Conservation (phyloP, 148 eudicot genomes). For the Oxyria digyna region DNA sequence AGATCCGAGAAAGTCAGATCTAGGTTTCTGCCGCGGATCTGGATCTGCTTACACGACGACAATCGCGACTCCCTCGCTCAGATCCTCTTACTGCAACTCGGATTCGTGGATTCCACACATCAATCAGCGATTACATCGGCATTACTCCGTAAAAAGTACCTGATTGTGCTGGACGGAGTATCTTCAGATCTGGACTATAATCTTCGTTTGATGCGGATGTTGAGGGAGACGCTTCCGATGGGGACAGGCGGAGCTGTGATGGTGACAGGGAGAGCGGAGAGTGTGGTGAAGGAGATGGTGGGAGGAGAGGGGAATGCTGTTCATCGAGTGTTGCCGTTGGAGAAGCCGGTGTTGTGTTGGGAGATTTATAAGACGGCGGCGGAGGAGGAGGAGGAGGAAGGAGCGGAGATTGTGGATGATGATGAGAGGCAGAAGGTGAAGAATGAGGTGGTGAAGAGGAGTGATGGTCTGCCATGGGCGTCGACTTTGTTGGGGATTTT, state of each 20-base stretch:
- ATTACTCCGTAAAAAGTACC: background rate
- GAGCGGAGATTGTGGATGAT: background rate
- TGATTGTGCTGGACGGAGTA: conserved; percentile 1
- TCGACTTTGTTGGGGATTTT: background rate
- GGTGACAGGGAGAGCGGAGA: conserved; percentile 5
- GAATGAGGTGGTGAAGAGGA: conserved; percentile 7
- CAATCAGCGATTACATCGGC: background rate
- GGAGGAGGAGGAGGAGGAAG: background rate
- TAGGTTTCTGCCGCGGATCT: conserved; percentile 5
- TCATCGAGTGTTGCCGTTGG: background rate
- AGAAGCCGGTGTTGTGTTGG: background rate
- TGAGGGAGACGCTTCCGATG: background rate
- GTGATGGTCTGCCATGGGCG: conserved; percentile 1
- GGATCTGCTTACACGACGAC: background rate
- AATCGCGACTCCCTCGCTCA: background rate
- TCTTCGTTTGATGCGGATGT: background rate
- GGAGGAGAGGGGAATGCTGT: background rate
- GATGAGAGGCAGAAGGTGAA: conserved; percentile 2
- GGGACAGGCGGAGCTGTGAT: background rate
- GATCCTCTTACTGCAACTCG: background rate
- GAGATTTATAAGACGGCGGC: background rate
- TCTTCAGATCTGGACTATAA: background rate
- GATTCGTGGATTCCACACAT: background rate
- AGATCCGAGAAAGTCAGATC: background rate
- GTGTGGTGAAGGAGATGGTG: background rate